Conservation (phyloP, 306 rosid species). For the Clitoria ternatea region DNA sequence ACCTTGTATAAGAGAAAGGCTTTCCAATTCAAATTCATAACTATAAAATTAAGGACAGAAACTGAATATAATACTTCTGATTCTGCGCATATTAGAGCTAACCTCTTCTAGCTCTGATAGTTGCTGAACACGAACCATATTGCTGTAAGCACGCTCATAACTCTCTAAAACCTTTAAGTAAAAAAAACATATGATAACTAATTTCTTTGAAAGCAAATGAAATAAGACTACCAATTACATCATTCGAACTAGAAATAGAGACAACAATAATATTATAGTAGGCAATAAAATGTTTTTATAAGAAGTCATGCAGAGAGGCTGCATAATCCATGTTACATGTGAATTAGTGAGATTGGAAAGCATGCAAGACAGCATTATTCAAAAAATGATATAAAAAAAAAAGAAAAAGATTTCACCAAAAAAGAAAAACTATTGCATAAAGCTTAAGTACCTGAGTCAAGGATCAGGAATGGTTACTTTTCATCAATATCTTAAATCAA, state of each 20-base stretch:
- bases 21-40: slow-evolving; percentile 1
- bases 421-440: not conserved
- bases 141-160: slow-evolving; percentile 94
- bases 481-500: slow-evolving; percentile 5
- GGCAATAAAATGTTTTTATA: not conserved
- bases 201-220: not conserved
- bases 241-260: not conserved
- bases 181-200: slow-evolving; percentile 14
- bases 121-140: slow-evolving; percentile 98
- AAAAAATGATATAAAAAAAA: not conserved
- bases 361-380: not conserved
- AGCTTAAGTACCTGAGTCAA: not conserved
- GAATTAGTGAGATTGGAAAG: not conserved
- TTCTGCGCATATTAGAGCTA: slow-evolving; percentile 23
- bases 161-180: slow-evolving; percentile 84
- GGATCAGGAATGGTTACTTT: not conserved
- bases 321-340: not conserved
- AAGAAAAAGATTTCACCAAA: not conserved
- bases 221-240: not conserved
- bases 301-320: not conserved
- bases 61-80: not conserved
- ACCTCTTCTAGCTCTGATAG: slow-evolving; percentile 98
- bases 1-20: slow-evolving; percentile 48
- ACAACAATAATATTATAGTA: slow-evolving; percentile 7
- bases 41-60: not conserved